Conservation (phyloP, 2,329 filamentous ascomycete genomes). For the Xylogone sp. region DNA sequence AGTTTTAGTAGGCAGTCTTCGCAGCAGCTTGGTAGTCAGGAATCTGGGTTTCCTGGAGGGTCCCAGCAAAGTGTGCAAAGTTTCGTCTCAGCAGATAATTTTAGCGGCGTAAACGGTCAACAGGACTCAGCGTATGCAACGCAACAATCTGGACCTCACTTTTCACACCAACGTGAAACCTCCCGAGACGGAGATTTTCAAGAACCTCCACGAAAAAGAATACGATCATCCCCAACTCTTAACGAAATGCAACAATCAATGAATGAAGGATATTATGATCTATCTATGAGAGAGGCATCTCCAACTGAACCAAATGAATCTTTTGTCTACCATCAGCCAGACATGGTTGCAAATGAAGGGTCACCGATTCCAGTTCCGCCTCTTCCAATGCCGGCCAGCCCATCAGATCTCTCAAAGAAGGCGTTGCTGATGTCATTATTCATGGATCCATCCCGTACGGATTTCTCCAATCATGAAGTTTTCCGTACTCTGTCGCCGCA, state of each 20-base stretch:
- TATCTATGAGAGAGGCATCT: constrained; percentile 58
- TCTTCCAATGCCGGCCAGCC: constrained; percentile 54
- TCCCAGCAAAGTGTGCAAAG: constrained; percentile 81
- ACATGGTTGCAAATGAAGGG: constrained; percentile 45
- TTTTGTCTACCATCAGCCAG: constrained; percentile 57
- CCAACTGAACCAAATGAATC: constrained; percentile 80
- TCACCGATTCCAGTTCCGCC: constrained; percentile 60
- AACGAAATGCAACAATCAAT: constrained; percentile 32
- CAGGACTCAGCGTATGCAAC: constrained; percentile 67
- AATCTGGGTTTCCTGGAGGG: constrained; percentile 63
- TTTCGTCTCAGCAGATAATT: constrained; percentile 71
- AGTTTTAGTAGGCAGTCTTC: constrained; percentile 71
- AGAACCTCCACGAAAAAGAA: constrained; percentile 80
- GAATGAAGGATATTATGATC: constrained; percentile 39
- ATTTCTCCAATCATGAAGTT: constrained; percentile 71
- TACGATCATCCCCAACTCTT: constrained; percentile 54
- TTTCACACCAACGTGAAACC: constrained; percentile 29
- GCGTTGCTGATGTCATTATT: constrained; percentile 80
- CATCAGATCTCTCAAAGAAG: constrained; percentile 75
- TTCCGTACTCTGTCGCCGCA: constrained; percentile 70
- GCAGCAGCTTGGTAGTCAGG: constrained; percentile 56
- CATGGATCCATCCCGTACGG: constrained; percentile 66
- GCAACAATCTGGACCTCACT: constrained; percentile 37
- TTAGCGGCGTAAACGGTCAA: constrained; percentile 46
- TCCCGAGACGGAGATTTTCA: constrained; percentile 48